Evolutionary conservation across 2,329 filamentous ascomycete species (phyloP), one percentile per base, ranked within the genome.

Genomic region (Trichoderma citrinoviride): DNA sequence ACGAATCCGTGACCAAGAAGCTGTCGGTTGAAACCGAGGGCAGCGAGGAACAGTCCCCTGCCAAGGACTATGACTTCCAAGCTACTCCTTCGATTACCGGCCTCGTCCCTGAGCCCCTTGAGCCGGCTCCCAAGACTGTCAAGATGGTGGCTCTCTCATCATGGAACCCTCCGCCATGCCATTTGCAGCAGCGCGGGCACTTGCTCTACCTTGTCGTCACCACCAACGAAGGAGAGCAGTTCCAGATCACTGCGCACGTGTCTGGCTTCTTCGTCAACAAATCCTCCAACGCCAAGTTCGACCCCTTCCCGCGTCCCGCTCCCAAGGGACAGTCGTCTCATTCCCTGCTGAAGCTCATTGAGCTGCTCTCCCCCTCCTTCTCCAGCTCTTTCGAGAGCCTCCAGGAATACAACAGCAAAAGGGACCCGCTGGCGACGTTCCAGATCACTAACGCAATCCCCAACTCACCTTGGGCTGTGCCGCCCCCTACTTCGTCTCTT

Each of bases 261-360:
- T 93, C 93, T 15, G 95, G 95, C 21, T 99, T 99, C 82, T 99
- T 90, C 77, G 90, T 98, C 73, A 99, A 97, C 84, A 97, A 93
- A 78, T 97, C 91, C 33, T 95, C 92, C 61, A 97, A 95, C 78
- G 87, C 86, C 79, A 97, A 95, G 79, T 99, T 99, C 73, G 95
- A 98, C 76, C 95, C 95, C 10, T 89, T 87, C 70, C 93, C 93
- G 7, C 87, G 90, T 68, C 83, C 87, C 41, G 84, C 89, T 17
- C 91, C 93, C 27, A 97, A 97, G 80, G 87, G 87, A 43, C 84
- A 87, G 71, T 85, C 87, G 19, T 88, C 93, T 2, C 95, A 98
- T 79, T 99, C 95, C 12, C 84, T 99, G 54, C 84, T 98, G 67
- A 88, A 85, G 29, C 82, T 99, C 63, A 86, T 99, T 65, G 83